Percentiles rank a stretch among this genome's conserved stretches.
Conservation (phyloP, 2,329 filamentous ascomycete genomes). For the Colletotrichum trifolii region DNA sequence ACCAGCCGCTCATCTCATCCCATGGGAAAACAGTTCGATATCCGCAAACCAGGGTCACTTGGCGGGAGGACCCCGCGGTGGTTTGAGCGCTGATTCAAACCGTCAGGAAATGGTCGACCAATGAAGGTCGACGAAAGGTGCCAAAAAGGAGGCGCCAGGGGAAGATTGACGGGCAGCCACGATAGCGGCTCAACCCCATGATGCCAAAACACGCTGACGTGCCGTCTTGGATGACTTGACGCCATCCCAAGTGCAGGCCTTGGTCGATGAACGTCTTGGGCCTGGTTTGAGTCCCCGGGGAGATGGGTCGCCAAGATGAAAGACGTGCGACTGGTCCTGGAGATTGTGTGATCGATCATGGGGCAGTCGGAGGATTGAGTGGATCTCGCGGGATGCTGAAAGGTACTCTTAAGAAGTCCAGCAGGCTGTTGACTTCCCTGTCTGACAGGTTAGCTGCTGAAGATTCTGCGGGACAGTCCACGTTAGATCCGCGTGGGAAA, state of each 20-base stretch:
- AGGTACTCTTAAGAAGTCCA: neutral
- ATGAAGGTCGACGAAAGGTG: neutral
- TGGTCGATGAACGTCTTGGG: conserved; percentile 2
- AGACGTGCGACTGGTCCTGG: conserved; percentile 11
- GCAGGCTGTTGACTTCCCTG: neutral
- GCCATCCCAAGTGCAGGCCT: conserved; percentile 20
- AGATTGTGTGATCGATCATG: conserved; percentile 4
- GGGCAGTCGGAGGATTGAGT: conserved; percentile 1
- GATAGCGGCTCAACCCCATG: conserved; percentile 21
- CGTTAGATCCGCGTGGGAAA: too few species aligned
- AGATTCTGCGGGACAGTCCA: too few species aligned
- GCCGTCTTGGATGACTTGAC: conserved; percentile 21
- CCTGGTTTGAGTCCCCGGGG: neutral
- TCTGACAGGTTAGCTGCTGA: neutral
- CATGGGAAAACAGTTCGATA: conserved; percentile 23
- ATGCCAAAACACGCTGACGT: conserved; percentile 28
- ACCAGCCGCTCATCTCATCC: neutral
- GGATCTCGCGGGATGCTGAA: conserved; percentile 1
- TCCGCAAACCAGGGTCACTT: conserved; percentile 11
- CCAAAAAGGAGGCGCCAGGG: neutral
- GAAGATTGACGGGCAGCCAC: conserved; percentile 4
- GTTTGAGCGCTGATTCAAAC: conserved; percentile 27
- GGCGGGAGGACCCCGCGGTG: conserved; percentile 20
- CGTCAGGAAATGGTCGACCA: conserved; percentile 17
- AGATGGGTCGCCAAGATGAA: conserved; percentile 11